Percentiles rank a stretch among this genome's conserved stretches.
These are phyloP conservation scores for Spencermartinsiella europaea DNA, from an alignment of 805 yeast species.

Conservation along the genomic window DNA sequence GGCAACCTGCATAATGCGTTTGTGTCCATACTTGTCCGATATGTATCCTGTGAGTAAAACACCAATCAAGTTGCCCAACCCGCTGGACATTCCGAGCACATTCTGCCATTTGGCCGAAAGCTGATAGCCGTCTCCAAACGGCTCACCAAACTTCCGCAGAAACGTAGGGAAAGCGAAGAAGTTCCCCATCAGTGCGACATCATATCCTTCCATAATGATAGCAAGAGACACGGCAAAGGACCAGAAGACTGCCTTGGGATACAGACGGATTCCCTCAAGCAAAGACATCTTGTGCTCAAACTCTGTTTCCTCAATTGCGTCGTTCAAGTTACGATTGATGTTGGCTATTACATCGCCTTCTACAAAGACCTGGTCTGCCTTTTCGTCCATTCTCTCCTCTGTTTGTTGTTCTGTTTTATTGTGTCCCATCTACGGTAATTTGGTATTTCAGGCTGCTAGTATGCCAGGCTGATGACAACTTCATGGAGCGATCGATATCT, in stretches of 20 bases:
- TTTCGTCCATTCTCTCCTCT: not conserved
- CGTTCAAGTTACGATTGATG: conserved; percentile 6
- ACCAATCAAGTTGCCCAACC: conserved; percentile 41
- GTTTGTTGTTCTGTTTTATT: no score
- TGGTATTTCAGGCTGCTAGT: no score
- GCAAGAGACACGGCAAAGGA: conserved; percentile 41
- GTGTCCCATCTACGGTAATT: no score
- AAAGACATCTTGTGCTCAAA: conserved; percentile 16
- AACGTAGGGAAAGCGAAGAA: conserved; percentile 45
- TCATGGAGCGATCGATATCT: no score
- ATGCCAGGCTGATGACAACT: no score
- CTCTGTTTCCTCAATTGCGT: conserved; percentile 14
- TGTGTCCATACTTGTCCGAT: conserved; percentile 44
- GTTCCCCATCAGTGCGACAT: conserved; percentile 37
- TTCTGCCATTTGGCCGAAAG: conserved; percentile 11
- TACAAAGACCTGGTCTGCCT: conserved; percentile 1
- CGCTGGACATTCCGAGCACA: conserved; percentile 7
- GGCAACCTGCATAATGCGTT: conserved; percentile 36
- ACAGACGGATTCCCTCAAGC: conserved; percentile 28
- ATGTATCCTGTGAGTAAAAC: conserved; percentile 40
- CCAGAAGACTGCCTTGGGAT: conserved; percentile 44
- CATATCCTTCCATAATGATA: conserved; percentile 49
- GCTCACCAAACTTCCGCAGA: conserved; percentile 36
- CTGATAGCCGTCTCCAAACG: conserved; percentile 1
- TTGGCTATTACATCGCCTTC: not conserved